Conservation (phyloP, 768 basidiomycete genomes). For the Scleroderma bovista region DNA sequence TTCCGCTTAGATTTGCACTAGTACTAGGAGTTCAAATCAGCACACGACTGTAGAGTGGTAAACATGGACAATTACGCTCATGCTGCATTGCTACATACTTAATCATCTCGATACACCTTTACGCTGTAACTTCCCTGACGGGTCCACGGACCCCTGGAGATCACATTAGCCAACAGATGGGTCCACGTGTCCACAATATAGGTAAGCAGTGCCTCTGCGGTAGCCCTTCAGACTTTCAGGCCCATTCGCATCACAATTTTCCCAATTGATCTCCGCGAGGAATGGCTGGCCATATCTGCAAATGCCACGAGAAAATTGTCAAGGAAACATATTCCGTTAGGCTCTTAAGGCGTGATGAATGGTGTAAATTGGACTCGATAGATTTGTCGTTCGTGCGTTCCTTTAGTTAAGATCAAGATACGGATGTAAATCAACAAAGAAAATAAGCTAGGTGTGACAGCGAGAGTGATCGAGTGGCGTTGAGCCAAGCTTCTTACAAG, state of each 20-base stretch:
- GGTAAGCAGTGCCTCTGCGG: neutral
- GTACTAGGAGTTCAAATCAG: neutral
- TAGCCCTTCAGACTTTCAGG: neutral
- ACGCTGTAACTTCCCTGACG: neutral
- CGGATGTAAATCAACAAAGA: conserved; percentile 4
- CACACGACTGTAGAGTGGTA: neutral
- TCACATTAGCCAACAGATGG: neutral
- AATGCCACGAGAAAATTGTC: conserved; percentile 9
- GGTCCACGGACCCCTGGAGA: conserved; percentile 24
- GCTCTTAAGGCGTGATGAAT: conserved; percentile 10
- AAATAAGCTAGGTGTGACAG: conserved; percentile 12
- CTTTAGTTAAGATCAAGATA: neutral
- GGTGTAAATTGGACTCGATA: conserved; percentile 5
- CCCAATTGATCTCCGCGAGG: conserved; percentile 29
- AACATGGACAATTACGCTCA: neutral
- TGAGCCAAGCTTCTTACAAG: neutral
- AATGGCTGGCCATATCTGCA: conserved; percentile 7
- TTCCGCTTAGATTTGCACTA: no score
- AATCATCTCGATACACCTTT: neutral
- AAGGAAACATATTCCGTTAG: conserved; percentile 24
- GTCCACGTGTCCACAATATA: neutral
- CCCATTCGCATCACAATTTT: conserved; percentile 1
- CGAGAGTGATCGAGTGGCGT: conserved; percentile 4
- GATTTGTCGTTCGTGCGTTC: neutral
- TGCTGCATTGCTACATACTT: neutral